These are phyloP conservation scores for Lodderomyces orthopsilosis DNA, from an alignment of 1,139 yeast genomes.

Conservation along the genomic window DNA sequence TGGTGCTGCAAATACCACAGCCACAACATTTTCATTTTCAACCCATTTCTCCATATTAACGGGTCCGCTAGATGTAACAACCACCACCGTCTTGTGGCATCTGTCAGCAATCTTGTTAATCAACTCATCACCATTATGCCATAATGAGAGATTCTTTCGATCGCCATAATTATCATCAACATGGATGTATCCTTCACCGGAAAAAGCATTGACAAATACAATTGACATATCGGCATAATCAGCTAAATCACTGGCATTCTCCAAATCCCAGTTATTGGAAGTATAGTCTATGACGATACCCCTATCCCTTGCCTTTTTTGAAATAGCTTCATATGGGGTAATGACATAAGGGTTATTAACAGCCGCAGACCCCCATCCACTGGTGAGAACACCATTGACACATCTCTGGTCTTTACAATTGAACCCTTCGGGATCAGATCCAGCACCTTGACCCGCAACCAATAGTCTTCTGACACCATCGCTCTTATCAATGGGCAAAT, in stretches of 20 bases:
- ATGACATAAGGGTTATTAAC: conserved; percentile 52
- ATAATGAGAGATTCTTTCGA: conserved; percentile 51
- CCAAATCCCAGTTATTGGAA: conserved; percentile 43
- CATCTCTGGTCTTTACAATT: conserved; percentile 51
- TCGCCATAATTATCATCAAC: conserved; percentile 65
- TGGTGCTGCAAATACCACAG: conserved; percentile 54
- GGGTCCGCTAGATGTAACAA: conserved; percentile 59
- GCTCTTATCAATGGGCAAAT: conserved; percentile 46
- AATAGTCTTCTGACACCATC: conserved; percentile 45
- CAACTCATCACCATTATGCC: conserved; percentile 61
- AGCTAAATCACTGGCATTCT: conserved; percentile 41
- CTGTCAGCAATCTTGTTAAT: conserved; percentile 47
- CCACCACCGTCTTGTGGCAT: conserved; percentile 55
- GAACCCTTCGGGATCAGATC: conserved; percentile 45
- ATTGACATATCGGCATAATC: conserved; percentile 51
- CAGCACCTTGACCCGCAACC: conserved; percentile 50
- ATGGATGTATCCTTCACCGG: conserved; percentile 60
- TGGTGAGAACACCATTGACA: conserved; percentile 45
- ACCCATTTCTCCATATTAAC: conserved; percentile 59
- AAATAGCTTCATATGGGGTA: conserved; percentile 53
- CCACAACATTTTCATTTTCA: conserved; percentile 56
- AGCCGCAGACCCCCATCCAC: conserved; percentile 54
- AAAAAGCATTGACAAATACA: conserved; percentile 49
- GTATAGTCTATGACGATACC: conserved; percentile 46
- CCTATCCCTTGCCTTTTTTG: conserved; percentile 41